These are phyloP conservation scores for Talaromyces marneffei DNA, from an alignment of 2,329 filamentous ascomycete species.

Conservation along the genomic window DNA sequence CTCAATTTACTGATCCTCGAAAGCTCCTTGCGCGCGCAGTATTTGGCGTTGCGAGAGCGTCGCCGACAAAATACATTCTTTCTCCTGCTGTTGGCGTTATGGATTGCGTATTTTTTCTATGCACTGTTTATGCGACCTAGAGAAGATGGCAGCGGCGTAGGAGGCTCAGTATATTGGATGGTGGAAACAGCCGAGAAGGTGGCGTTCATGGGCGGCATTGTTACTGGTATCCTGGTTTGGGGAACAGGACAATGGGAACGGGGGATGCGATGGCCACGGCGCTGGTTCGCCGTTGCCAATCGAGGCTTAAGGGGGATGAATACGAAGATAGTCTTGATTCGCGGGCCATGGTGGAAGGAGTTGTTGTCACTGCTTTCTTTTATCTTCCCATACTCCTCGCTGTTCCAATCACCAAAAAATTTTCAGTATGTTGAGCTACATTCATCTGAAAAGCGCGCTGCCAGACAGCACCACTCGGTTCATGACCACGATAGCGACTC, in stretches of 20 bases:
- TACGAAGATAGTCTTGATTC: conserved; percentile 87
- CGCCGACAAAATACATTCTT: conserved; percentile 92
- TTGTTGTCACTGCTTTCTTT: conserved; percentile 66
- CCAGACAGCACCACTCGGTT: conserved; percentile 29
- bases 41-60: conserved; percentile 80
- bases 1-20: conserved; percentile 96
- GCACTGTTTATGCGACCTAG: conserved; percentile 91
- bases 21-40: conserved; percentile 85
- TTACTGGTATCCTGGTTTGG: conserved; percentile 84
- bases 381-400: conserved; percentile 68
- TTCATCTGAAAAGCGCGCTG: conserved; percentile 34
- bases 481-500: conserved; percentile 59
- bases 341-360: conserved; percentile 76
- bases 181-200: conserved; percentile 86
- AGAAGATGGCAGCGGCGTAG: conserved; percentile 85
- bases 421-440: conserved; percentile 71
- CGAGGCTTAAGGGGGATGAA: conserved; percentile 88
- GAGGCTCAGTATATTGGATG: conserved; percentile 93
- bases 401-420: conserved; percentile 60
- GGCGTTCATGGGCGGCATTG: conserved; percentile 81
- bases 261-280: conserved; percentile 85
- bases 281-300: conserved; percentile 86
- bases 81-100: conserved; percentile 68
- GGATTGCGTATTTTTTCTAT: conserved; percentile 82
- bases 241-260: conserved; percentile 94